Base-by-base conservation (phyloP, 2,329 filamentous ascomycete genomes). In the Ilyonectria mors-panacis region DNA sequence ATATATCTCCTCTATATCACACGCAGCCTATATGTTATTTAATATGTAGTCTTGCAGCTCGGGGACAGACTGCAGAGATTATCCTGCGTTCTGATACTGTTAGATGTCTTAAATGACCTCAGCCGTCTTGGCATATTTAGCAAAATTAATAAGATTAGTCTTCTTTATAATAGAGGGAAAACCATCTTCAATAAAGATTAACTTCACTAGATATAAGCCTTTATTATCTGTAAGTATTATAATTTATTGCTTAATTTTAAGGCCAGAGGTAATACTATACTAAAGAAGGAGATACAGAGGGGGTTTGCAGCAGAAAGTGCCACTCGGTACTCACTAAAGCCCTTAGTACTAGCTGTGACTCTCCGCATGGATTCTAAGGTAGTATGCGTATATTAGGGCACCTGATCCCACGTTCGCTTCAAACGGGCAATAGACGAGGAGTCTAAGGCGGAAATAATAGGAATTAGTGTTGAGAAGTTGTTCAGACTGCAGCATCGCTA, bases 1-100 rank as follows among this genome's bases (percentile, higher is more conserved):
- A 85, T 98, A 99, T 96, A 98, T 98, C 85, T 98, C 95, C 81
- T 98, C 95, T 70, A 99, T 96, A 80, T 98, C 95, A 59, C 94
- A 93, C 4, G 96, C 95, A 33, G 92, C 92, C 83, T 97, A 92
- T 93, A 98, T 97, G 80, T 98, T 98, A 80, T 91, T 95, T 73
- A 98, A 84, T 72, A 99, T 97, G 82, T 98, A 99, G 74, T 98
- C 95, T 80, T 98, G 95, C 72, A 99, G 86, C 82, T 98, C 96
- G 2, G 91, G 89, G 17, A 99, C 95, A 0, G 94, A 89, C 78
- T 97, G 93, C 59, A 99, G 85, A 9, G 93, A 92, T 79, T 98
- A 99, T n/a, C 94, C 94, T 68, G 97, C 94, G 76, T 97, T 98
- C 81, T 99, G 96, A 79, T 98, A 99, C 79, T 98, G 95, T 81